Evolutionary conservation across 2,329 filamentous ascomycete genomes (phyloP), one percentile per base, ranked within the genome.

Genomic region (Colletotrichum plurivorum): DNA sequence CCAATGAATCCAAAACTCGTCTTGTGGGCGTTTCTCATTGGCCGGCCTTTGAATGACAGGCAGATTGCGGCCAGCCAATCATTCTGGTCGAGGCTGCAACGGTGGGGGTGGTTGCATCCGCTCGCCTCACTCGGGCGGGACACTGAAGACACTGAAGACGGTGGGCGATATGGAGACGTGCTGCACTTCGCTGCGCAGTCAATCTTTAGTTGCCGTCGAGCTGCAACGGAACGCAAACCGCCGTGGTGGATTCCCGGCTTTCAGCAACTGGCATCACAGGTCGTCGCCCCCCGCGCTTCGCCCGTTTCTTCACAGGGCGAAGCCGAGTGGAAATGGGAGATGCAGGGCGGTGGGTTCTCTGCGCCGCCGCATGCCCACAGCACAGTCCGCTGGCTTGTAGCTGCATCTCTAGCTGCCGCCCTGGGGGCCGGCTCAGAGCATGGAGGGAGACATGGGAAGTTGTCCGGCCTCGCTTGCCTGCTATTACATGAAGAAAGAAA

Each of bases 11-110:
- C 73, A 72, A 75, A 75, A 75, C 72, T 54, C 46, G 61, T 48
- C 39, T 69, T 70, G 71, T 57, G 68, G 73, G 68, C 68, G 70
- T 43, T 20, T 55, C 25, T 74, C 73, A 75, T 77, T 78, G 75
- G 76, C 13, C 7, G 1, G 4, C 0, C 1, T 3, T 5, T 6
- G 5, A 18, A 18, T 31, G 41, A 53, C 27, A 48, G 41, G 9
- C 15, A 41, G 31, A 20, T 10, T 9, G 1, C 2, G 15, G 20
- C 4, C 20, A 54, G 6, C 67, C 63, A 70, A 70, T 63, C 31
- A 51, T 54, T 48, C 4, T 1, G n/a, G 5, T 15, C 2, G 25
- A 5, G 49, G 46, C 22, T 25, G 5, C 2, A 25, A 70, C 64
- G 63, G 57, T 51, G 41, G 67, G 63, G 16, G 57, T 68, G 51